These are phyloP conservation scores for Cercospora berteroae DNA, from an alignment of 2,329 filamentous ascomycete species.

Conservation along the genomic window DNA sequence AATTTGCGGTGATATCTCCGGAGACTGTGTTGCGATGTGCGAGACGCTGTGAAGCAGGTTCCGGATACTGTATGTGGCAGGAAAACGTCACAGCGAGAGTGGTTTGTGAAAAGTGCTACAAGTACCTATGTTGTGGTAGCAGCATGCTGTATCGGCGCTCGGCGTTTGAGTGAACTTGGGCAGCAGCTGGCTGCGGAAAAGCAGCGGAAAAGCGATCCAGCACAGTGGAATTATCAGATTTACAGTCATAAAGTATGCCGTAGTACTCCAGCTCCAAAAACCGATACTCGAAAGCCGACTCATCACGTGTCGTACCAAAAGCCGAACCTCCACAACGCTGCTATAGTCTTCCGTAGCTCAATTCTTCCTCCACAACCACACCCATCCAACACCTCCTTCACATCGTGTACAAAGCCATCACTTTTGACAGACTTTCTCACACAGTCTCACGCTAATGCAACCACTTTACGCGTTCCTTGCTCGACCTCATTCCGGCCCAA, in stretches of 20 bases:
- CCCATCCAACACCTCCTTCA: background rate
- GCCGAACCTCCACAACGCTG: background rate
- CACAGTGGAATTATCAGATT: background rate
- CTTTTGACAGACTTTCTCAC: conserved; percentile 11
- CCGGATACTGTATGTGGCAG: background rate
- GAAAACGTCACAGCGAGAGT: background rate
- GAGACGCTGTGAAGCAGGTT: background rate
- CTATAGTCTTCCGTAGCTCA: conserved; percentile 1
- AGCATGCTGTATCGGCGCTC: background rate
- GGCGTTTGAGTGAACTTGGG: background rate
- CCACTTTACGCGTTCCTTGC: conserved; percentile 16
- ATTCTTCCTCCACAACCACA: conserved; percentile 9
- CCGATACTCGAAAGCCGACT: background rate
- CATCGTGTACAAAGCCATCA: conserved; percentile 9
- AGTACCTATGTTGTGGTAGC: background rate
- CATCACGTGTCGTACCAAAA: background rate
- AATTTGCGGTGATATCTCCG: background rate
- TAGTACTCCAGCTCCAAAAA: background rate
- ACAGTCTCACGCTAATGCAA: conserved; percentile 13
- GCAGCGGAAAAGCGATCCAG: background rate
- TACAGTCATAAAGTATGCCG: background rate
- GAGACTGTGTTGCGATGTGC: background rate
- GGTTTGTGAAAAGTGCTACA: background rate
- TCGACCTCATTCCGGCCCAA: background rate
- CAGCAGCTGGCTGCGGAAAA: background rate